Conservation (phyloP, 208 protist species). For the Trichomonas vaginalis region DNA sequence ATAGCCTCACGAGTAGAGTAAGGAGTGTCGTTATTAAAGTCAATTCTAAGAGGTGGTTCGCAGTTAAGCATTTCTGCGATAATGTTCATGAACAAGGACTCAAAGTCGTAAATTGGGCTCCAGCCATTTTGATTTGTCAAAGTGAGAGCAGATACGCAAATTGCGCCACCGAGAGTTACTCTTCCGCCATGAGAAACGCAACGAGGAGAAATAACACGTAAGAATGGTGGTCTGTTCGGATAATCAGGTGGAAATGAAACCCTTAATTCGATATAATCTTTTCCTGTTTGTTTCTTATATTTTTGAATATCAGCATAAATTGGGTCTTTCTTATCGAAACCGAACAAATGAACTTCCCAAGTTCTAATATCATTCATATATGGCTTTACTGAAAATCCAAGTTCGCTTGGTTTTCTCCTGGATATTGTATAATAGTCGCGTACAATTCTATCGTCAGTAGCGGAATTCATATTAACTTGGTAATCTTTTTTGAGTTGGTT, state of each 20-base stretch:
- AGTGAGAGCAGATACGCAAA: slow-evolving; percentile 20
- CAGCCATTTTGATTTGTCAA: neutral
- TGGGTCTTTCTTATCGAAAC: neutral
- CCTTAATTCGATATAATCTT: neutral
- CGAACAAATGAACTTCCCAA: neutral
- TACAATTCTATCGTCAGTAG: neutral
- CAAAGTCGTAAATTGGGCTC: neutral
- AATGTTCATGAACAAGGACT: neutral
- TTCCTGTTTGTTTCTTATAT: neutral
- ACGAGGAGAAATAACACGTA: neutral
- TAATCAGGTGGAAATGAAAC: slow-evolving; percentile 22
- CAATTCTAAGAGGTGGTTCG: neutral
- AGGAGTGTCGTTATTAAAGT: neutral
- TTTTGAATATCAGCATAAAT: neutral
- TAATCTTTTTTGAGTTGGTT: too few relatives aligned
- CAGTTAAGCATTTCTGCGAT: neutral
- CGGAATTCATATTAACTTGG: neutral
- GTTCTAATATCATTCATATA: neutral
- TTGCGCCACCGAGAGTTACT: slow-evolving; percentile 19
- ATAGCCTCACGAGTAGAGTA: neutral
- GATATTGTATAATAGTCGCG: neutral
- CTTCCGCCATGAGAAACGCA: slow-evolving; percentile 9
- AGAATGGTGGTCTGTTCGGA: slow-evolving; percentile 18
- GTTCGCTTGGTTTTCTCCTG: neutral
- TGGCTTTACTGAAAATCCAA: neutral